These are phyloP conservation scores for Dipodascus geniculatus DNA, from an alignment of 805 yeast genomes.

Conservation along the genomic window DNA sequence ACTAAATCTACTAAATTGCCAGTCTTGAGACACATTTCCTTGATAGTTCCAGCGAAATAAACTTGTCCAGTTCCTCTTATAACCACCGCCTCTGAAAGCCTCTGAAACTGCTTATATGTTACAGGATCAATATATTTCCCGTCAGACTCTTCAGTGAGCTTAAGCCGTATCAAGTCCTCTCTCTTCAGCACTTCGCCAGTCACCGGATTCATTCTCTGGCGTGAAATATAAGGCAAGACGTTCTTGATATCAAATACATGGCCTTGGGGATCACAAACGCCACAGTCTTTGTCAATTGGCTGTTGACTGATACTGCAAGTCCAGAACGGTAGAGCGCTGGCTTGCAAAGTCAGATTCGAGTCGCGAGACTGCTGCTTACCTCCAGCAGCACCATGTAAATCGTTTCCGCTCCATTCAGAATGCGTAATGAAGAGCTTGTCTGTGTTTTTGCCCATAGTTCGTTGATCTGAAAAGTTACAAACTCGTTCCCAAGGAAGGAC, in stretches of 20 bases:
- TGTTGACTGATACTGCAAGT: conserved; percentile 24
- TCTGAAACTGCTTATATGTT: conserved; percentile 21
- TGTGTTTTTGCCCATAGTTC: conserved; percentile 28
- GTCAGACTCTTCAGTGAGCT: conserved; percentile 14
- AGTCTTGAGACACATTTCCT: conserved; percentile 19
- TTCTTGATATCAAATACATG: conserved; percentile 23
- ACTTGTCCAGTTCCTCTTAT: conserved; percentile 23
- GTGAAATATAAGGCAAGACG: conserved; percentile 19
- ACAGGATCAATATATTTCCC: conserved; percentile 25
- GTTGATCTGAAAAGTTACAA: no score
- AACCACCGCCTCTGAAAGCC: conserved; percentile 19
- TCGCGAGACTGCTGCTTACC: conserved; percentile 12
- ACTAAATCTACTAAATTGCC: conserved; percentile 23
- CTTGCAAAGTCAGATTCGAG: conserved; percentile 4
- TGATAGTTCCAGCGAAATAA: conserved; percentile 21
- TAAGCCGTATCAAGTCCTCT: conserved; percentile 17
- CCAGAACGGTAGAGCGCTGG: conserved; percentile 21
- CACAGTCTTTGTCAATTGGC: conserved; percentile 19
- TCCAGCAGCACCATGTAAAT: conserved; percentile 21
- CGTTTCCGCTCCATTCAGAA: conserved; percentile 23
- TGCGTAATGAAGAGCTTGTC: conserved; percentile 27
- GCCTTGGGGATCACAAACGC: conserved; percentile 21
- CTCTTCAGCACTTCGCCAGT: conserved; percentile 19
- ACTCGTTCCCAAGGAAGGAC: not conserved
- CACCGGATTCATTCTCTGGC: conserved; percentile 21